phyloP scores from a whole-genome alignment of 78 protist species.

The Dictyostelium purpureum region DNA sequence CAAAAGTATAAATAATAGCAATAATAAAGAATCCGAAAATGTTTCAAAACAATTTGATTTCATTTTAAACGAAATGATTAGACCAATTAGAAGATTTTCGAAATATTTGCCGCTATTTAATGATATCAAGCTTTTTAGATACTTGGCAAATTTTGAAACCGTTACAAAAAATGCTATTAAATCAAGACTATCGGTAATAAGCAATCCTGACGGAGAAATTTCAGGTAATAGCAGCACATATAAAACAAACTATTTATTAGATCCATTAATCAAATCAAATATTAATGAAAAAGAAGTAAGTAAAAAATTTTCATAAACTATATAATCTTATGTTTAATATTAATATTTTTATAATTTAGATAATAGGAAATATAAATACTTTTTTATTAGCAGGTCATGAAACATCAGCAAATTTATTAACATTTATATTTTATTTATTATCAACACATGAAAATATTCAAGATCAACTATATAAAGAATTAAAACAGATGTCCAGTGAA shows the following conservation, averaged over 20 bases:
- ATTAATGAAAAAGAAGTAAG: background rate
- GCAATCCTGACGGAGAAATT: background rate
- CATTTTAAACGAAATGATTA: constrained; percentile 58
- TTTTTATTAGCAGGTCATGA: constrained; percentile 72
- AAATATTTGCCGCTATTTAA: constrained; percentile 13
- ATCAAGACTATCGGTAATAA: background rate
- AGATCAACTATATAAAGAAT: constrained; percentile 18
- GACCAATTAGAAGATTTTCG: constrained; percentile 60
- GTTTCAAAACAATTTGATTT: constrained; percentile 25
- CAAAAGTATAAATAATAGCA: background rate
- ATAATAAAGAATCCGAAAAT: background rate
- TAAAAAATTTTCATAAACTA: background rate
- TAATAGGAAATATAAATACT: constrained; percentile 62
- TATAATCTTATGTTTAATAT: background rate
- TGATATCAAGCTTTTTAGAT: constrained; percentile 3
- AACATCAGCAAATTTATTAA: constrained; percentile 50
- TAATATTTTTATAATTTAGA: background rate
- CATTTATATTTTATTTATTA: constrained; percentile 37
- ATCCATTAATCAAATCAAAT: background rate
- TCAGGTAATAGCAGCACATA: background rate
- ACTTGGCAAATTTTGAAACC: background rate
- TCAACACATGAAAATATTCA: constrained; percentile 37
- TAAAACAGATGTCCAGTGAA: background rate
- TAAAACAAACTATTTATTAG: constrained; percentile 20
- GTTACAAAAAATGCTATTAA: constrained; percentile 10